Evolutionary conservation across 768 basidiomycete species (phyloP).

Genomic region (Amyloporia xantha): DNA sequence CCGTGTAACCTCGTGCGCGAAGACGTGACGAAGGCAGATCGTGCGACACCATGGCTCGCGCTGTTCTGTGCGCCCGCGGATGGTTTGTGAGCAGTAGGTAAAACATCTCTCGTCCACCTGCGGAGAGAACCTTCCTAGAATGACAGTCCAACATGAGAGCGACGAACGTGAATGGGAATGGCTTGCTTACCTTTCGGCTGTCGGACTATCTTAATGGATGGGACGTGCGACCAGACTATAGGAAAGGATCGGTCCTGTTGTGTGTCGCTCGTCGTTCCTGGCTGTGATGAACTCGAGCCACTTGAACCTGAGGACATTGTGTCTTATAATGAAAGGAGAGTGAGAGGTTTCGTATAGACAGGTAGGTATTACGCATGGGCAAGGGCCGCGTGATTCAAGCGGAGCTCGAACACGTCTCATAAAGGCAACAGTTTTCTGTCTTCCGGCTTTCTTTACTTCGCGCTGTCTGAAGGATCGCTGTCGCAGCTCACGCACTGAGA

Average conservation of each 20-base stretch:
- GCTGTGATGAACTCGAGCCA: neutral
- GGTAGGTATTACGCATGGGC: neutral
- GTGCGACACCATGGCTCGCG: conserved; percentile 29
- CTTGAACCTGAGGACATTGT: neutral
- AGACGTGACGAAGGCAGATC: conserved; percentile 31
- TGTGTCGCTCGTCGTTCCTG: neutral
- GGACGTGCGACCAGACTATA: conserved; percentile 14
- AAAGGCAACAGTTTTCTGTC: neutral
- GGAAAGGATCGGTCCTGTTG: neutral
- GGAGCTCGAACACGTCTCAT: neutral
- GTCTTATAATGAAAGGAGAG: neutral
- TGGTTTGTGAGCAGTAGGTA: conserved; percentile 29
- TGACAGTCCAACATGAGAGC: neutral
- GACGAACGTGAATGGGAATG: neutral
- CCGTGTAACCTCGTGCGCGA: conserved; percentile 28
- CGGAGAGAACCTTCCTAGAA: conserved; percentile 25
- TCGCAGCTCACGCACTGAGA: conserved; percentile 79
- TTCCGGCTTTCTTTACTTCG: conserved; percentile 19
- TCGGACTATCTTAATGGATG: conserved; percentile 19
- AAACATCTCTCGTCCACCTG: conserved; percentile 30
- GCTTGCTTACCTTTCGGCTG: conserved; percentile 17
- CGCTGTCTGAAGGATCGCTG: conserved; percentile 76
- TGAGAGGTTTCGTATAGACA: too few relatives aligned
- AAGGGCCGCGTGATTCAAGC: neutral
- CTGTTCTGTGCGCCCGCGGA: conserved; percentile 24